Conservation (phyloP, 2,329 filamentous ascomycete species). For the Sporothrix protearum region DNA sequence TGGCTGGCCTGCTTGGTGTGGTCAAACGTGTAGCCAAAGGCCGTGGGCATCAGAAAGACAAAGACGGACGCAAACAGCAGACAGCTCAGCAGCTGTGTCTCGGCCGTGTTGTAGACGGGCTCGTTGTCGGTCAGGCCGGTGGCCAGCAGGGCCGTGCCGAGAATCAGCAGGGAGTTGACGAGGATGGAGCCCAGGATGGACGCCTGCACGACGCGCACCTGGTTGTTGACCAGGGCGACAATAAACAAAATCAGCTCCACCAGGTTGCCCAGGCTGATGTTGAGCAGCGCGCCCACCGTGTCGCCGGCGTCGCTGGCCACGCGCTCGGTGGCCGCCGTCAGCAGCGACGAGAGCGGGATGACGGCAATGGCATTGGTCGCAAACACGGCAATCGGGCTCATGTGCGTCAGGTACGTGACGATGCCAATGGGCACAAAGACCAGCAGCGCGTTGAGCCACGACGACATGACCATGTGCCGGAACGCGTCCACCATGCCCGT, state of each 20-base stretch:
- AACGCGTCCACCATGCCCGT: slow-evolving; percentile 14
- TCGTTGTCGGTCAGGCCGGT: slow-evolving; percentile 64
- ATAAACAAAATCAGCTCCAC: slow-evolving; percentile 72
- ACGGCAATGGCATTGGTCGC: slow-evolving; percentile 72
- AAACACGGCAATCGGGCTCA: slow-evolving; percentile 62
- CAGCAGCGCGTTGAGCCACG: slow-evolving; percentile 72
- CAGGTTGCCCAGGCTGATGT: slow-evolving; percentile 66
- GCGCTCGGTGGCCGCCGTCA: slow-evolving; percentile 67
- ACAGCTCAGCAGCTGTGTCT: slow-evolving; percentile 26
- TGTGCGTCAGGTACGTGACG: slow-evolving; percentile 49
- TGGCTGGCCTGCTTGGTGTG: slow-evolving; percentile 28
- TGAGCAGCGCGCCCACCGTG: slow-evolving; percentile 28
- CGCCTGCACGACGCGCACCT: slow-evolving; percentile 95
- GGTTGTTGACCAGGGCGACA: slow-evolving; percentile 72
- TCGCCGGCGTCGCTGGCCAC: slow-evolving; percentile 9
- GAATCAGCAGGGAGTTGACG: slow-evolving; percentile 85
- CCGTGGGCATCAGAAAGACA: slow-evolving; percentile 26
- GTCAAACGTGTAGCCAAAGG: slow-evolving; percentile 22
- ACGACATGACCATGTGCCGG: slow-evolving; percentile 58
- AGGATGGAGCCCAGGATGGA: slow-evolving; percentile 96
- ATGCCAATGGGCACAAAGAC: slow-evolving; percentile 80
- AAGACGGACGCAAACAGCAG: slow-evolving; percentile 63
- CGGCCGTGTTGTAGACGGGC: slow-evolving; percentile 79
- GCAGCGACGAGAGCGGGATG: slow-evolving; percentile 67
- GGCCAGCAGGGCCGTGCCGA: slow-evolving; percentile 75